Evolutionary conservation across 2,329 filamentous ascomycete species (phyloP), one percentile per base, ranked within the genome.

Genomic region (Neonectria hederae): DNA sequence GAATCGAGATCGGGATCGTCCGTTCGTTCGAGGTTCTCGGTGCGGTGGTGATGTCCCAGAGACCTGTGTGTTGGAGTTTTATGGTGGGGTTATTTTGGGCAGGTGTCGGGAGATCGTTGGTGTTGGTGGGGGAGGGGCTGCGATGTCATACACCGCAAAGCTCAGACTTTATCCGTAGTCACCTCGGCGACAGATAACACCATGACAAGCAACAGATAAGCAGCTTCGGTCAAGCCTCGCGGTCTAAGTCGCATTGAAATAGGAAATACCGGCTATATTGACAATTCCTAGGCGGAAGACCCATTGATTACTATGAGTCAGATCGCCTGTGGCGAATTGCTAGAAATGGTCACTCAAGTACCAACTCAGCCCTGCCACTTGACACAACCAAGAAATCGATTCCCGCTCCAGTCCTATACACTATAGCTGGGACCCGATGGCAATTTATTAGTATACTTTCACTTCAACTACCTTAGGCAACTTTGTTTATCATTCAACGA

Each of bases 21-120:
- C 11, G 42, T 43, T 56, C 21, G 48, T 48, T 42, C 43, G 57
- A 10, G 32, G 4, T 32, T 46, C 24, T 26, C n/a, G 59, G 32
- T 59, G 5, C 24, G 30, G 35, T 45, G 28, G 42, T 48, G 45
- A 53, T 64, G 19, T 62, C 42, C 54, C 55, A 43, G 13, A 38
- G 38, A 28, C 60, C n/a, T 51, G 19, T 69, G 51, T 52, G 66
- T 61, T 61, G 46, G 38, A 55, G 65, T 54, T 70, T 70, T 66
- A 70, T 73, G 62, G 71, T 73, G 71, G 71, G 71, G 71, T 73
- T 70, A 59, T 71, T 73, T 73, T 73, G 55, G 58, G 60, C 62
- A 62, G 66, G 30, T 65, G 57, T 67, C 48, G 46, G 68, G 59
- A 68, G 65, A 63, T 63, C 55, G 43, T 55, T 54, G 55, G 35